Conservation (phyloP, 1,139 yeast species). For the Pichiaceae sp. region DNA sequence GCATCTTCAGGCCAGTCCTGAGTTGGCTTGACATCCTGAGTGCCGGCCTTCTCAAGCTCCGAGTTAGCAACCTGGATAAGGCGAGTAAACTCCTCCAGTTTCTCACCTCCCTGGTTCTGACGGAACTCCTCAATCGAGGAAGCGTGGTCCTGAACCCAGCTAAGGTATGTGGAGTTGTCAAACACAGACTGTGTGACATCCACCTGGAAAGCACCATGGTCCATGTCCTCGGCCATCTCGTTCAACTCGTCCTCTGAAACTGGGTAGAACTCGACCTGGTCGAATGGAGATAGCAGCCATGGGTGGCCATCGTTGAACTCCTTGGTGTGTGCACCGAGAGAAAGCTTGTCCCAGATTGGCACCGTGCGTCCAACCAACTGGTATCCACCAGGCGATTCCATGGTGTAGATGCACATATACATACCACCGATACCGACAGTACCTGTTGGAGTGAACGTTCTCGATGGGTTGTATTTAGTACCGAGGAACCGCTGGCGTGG, state of each 20-base stretch:
- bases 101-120: slow-evolving; percentile 65
- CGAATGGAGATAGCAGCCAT: slow-evolving; percentile 88
- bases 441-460: slow-evolving; percentile 94
- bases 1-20: slow-evolving; percentile 67
- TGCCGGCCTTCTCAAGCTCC: slow-evolving; percentile 49
- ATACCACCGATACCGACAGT: slow-evolving; percentile 97
- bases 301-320: slow-evolving; percentile 45
- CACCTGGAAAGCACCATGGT: slow-evolving; percentile 73
- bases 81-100: slow-evolving; percentile 74
- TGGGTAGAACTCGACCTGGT: slow-evolving; percentile 90
- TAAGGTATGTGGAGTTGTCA: slow-evolving; percentile 69
- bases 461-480: slow-evolving; percentile 90
- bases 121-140: slow-evolving; percentile 67
- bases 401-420: slow-evolving; percentile 97
- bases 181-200: slow-evolving; percentile 71
- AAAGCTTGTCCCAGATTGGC: slow-evolving; percentile 94
- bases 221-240: slow-evolving; percentile 57
- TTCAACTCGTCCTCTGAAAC: slow-evolving; percentile 81
- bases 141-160: slow-evolving; percentile 69
- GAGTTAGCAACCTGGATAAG: slow-evolving; percentile 78
- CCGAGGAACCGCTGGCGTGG: slow-evolving; percentile 92
- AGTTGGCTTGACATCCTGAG: slow-evolving; percentile 28
- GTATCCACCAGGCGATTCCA: slow-evolving; percentile 98
- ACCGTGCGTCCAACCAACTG: slow-evolving; percentile 94
- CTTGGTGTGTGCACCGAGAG: slow-evolving; percentile 57